Base-by-base conservation (phyloP, 768 basidiomycete genomes). In the Pluteus cervinus region DNA sequence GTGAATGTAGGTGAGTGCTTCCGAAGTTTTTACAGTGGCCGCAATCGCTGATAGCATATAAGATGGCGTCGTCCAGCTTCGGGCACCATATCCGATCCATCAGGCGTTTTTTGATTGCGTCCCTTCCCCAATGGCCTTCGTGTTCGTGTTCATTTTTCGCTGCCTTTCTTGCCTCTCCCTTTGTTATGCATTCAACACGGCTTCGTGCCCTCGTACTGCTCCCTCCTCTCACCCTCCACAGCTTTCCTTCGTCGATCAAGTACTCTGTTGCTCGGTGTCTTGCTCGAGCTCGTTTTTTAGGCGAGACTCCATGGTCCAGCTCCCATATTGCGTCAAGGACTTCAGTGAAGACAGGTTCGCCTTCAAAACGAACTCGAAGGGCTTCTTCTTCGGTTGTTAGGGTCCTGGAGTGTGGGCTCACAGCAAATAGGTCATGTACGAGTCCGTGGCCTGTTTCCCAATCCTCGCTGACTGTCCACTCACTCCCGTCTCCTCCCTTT, bases 81-180 rank as follows among this genome's bases (percentile, higher is more conserved):
- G 63, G 60, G 43, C 56, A 57, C 20, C 40, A 42, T 2, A 54
- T 44, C 2, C 24, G 34, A 37, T 64, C 61, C 11, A 56, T 24
- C 4, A 67, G 33, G 2, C 31, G 30, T 1, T 48, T 49, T 28
- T 65, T 65, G 36, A 65, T 51, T 3, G 36, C 9, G 39, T 68
- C 64, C 1, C 58, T 37, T 2, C 56, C 54, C 44, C 53, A 65
- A 36, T 68, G 66, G 0, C 62, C 62, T 0, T 45, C 41, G 5
- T 47, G 12, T 21, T 16, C 18, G 17, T 62, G 58, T 23, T 46
- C 40, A 2, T 40, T 30, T 23, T 40, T 20, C 4, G 58, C 60
- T 25, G 47, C 21, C 24, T 26, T 42, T 1, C 40, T 33, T 3
- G 57, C 55, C 31, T 62, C 61, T 26, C 15, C 40, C 35, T 49